Evolutionary conservation across 2,329 filamentous ascomycete genomes (phyloP), one percentile per base, ranked within the genome.

Genomic region (Microthyrium microscopicum): DNA sequence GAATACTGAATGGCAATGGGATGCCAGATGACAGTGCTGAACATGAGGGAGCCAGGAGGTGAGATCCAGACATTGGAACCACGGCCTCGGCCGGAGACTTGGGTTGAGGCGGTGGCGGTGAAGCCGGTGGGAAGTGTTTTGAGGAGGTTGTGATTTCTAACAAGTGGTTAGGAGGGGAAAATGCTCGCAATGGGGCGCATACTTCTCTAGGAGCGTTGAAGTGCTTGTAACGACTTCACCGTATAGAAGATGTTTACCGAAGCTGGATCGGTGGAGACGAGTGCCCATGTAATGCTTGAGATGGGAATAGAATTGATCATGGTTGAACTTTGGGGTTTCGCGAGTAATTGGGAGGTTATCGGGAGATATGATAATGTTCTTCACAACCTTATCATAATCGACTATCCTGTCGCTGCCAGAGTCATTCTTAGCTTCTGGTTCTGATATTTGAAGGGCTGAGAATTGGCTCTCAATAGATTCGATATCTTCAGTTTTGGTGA

Each of bases 61-160:
- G 85, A 83, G 4, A 98, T 73, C 89, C 89, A 98, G 39, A 94
- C 81, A 46, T 98, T 98, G 20, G 69, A 75, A 4, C 89, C 89
- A 7, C 89, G 77, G 5, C 89, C 89, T 24, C 89, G 74, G 5
- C 77, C 89, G 0, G 85, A 81, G 5, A 94, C 64, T 53, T 95
- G 87, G 0, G 78, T 83, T 0, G 84, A 89, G 1, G 89, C 87
- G 1, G 79, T 77, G 8, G 82, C 64, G 0, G 85, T 92, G 50
- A 93, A 84, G n/a, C 89, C 89, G 0, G 70, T 74, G 0, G 85
- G 82, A 0, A 95, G 65, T 28, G 67, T 71, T 4, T 75, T 68
- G 22, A 94, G 70, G 17, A 94, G 61, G 20, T 73, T 72, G 0
- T 73, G 70, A 49, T 98, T 98, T 46, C 77, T 81, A 36, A 7